Conservation (phyloP, 192 early-diverging fungal genomes). For the Phlyctochytrium bullatum region DNA sequence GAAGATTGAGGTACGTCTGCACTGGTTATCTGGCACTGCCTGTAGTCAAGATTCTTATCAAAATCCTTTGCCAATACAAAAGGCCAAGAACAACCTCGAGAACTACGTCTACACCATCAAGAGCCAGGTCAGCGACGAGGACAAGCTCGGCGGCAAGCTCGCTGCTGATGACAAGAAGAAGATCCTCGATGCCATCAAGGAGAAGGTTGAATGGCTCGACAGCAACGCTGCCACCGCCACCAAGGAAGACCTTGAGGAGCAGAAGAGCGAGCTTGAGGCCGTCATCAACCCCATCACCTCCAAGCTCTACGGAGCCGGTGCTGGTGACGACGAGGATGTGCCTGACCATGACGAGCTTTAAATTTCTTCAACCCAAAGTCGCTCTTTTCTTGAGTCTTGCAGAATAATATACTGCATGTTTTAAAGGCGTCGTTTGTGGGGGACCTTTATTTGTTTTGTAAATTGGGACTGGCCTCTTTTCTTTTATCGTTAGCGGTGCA, state of each 20-base stretch:
- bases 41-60: neutral
- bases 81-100: constrained; percentile 84
- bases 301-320: constrained; percentile 80
- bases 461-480: no score
- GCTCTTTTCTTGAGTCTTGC: no score
- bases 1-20: constrained; percentile 59
- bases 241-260: constrained; percentile 98
- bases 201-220: constrained; percentile 80
- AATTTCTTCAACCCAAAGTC: no score
- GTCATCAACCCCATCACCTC: constrained; percentile 91
- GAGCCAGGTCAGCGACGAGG: constrained; percentile 81
- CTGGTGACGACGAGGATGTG: constrained; percentile 40
- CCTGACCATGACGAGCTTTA: constrained; percentile 76
- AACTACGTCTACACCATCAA: constrained; percentile 89
- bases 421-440: no score
- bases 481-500: no score
- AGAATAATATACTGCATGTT: no score
- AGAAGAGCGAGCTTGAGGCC: constrained; percentile 89
- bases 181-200: constrained; percentile 79
- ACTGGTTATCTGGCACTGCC: no score
- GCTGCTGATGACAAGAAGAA: constrained; percentile 85
- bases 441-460: no score
- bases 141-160: constrained; percentile 82
- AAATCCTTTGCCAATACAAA: neutral
- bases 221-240: constrained; percentile 73